Evolutionary conservation across 495 filamentous ascomycete genomes (phyloP), one percentile per base, ranked within the genome.

Genomic region (Corynascus novoguineensis): DNA sequence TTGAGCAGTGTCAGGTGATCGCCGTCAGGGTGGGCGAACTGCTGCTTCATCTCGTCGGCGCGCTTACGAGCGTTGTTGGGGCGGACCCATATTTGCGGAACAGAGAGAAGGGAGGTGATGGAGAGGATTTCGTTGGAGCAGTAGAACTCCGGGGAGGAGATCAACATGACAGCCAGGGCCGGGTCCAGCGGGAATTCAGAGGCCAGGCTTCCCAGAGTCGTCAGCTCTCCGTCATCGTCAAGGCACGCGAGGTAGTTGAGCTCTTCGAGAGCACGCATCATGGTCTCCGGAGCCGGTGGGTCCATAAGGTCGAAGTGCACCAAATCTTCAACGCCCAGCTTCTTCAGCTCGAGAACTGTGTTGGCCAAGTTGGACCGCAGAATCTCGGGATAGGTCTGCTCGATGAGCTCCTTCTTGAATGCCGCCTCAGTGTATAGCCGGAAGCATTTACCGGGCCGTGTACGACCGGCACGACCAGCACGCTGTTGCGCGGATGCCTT

Each of bases 251-350:
- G 78, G 69, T 95, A 99, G 70, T 99, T 97, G 17, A 99, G 84
- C 72, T 99, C 95, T 70, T 99, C 95, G 14, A 99, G 75, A 17
- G 95, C 95, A 64, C 95, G 87, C 93, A 99, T 99, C 67, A 99
- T 82, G 24, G 95, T 99, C 76, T 99, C 95, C 0, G 95, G 95
- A 1, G 95, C 93, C 5, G 95, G 95, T 4, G 95, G 95, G 61
- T 99, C 95, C 93, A 98, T 98, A 50, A 97, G 77, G 67, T 97
- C 95, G 67, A 98, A 98, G 69, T 99, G 95, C 4, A 99, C 95
- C 49, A 99, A 77, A 68, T 99, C 95, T 60, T 95, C 85, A 38
- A 99, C 83, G 31, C 95, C 95, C 32, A 97, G 84, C 72, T 99
- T 99, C 80, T 97, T 97, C 65, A 99, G 70, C 71, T 99, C 95